Percentiles rank a stretch among this genome's conserved stretches.
Conservation (phyloP, 306 rosid genomes). For the Urtica urens region DNA sequence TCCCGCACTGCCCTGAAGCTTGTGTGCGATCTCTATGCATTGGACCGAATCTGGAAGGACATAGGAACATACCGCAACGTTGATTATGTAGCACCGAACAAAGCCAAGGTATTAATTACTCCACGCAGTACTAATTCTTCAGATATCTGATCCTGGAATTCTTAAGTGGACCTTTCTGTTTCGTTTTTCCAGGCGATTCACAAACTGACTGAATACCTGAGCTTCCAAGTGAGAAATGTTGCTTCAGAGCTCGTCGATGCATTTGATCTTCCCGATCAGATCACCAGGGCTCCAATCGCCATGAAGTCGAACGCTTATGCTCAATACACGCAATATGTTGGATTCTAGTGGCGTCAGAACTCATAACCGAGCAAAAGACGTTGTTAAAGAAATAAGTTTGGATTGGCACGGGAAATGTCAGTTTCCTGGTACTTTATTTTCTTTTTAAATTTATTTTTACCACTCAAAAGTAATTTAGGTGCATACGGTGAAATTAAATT, state of each 20-base stretch:
- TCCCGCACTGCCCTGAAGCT: conserved; percentile 82
- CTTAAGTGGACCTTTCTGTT: conserved; percentile 6
- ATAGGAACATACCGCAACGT: conserved; percentile 97
- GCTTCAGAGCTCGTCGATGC: conserved; percentile 75
- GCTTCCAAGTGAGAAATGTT: conserved; percentile 84
- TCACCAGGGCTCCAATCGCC: conserved; percentile 83
- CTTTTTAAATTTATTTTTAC: no score
- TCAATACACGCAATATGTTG: conserved; percentile 61
- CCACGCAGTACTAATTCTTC: neutral
- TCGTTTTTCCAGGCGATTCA: conserved; percentile 65
- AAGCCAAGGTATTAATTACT: conserved; percentile 63
- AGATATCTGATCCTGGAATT: neutral
- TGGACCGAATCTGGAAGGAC: conserved; percentile 93
- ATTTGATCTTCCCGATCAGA: conserved; percentile 77
- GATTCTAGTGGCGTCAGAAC: conserved; percentile 46
- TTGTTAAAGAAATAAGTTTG: no score
- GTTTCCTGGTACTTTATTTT: no score
- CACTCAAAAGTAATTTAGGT: no score
- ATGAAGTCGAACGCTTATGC: conserved; percentile 75
- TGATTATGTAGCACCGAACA: conserved; percentile 92
- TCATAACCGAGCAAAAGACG: no score
- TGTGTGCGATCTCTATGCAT: conserved; percentile 82
- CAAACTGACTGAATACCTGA: conserved; percentile 65
- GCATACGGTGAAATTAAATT: no score
- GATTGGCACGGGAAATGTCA: no score